Base-by-base conservation (phyloP, 805 yeast species). In the Suhomyces prunicola region DNA sequence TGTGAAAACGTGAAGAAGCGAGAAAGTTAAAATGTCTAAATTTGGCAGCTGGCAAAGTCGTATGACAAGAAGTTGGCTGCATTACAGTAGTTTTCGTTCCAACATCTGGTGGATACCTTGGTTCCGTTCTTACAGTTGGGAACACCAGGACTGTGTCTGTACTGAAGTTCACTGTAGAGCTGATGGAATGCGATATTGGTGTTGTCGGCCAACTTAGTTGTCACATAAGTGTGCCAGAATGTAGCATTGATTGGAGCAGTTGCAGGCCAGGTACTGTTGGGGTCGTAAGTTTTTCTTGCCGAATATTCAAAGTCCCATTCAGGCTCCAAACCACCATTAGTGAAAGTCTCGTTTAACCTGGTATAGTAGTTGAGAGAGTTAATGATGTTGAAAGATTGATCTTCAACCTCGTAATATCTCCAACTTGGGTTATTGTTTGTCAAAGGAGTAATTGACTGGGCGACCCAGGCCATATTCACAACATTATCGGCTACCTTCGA, bases 401-500 rank as follows among this genome's bases (percentile, higher is more conserved):
- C 69, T 63, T 86, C 90, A 50, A 86, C 84, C 58, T 82, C 83
- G 61, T 86, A 87, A 69, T 84, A 85, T 65, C 88, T 79, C 87
- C 89, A 86, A 19, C 84, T 78, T 6, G 92, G 92, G 64, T 86
- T 86, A 57, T 79, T 76, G 48, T 81, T 75, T 6, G 73, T 68
- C 61, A 76, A 74, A 7, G 90, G 88, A 6, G 90, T 84, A 40
- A 86, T 80, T 0, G 89, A 82, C 54, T 84, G 90, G 2, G 81
- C 77, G 52, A 86, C 76, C 84, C 86, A 85, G 1, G 87, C 85
- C 70, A 81, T 76, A 58, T 79, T 78, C 33, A 85, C 58, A 35
- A 73, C 73, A 23, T 74, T 68, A 50, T 74, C 72, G 4, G 69
- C 64, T 54, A 67, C 69, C 15, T 56, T 54, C n/a, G 70, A 61